Conservation (phyloP, 2,329 filamentous ascomycete species). For the Fusarium metavorans region DNA sequence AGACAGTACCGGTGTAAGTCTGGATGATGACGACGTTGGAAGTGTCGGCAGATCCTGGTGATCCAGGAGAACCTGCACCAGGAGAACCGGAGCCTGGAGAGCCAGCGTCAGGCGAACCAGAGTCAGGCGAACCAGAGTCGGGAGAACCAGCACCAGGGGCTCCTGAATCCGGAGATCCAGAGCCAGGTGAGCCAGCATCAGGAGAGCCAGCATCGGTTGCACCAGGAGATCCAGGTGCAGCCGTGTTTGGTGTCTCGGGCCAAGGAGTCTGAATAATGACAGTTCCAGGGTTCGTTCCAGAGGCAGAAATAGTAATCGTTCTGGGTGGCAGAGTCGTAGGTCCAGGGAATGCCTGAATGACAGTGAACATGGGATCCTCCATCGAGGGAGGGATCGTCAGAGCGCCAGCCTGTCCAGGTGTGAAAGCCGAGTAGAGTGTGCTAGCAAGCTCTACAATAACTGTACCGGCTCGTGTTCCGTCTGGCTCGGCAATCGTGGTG, state of each 20-base stretch:
- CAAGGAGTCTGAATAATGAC: slow-evolving; percentile 36
- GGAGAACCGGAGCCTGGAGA: background rate
- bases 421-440: slow-evolving; percentile 28
- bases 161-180: background rate
- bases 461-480: slow-evolving; percentile 30
- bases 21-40: slow-evolving; percentile 30
- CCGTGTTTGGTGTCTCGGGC: slow-evolving; percentile 24
- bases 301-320: slow-evolving; percentile 29
- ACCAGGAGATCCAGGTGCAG: background rate
- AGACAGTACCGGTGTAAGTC: slow-evolving; percentile 31
- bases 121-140: background rate
- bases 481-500: slow-evolving; percentile 32
- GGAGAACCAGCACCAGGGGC: background rate
- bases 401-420: slow-evolving; percentile 27
- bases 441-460: slow-evolving; percentile 30
- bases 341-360: slow-evolving; percentile 31
- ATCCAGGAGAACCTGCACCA: background rate
- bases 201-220: background rate
- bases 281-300: slow-evolving; percentile 27
- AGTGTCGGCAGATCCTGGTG: background rate
- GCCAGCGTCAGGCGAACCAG: background rate
- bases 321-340: slow-evolving; percentile 13
- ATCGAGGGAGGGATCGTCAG: slow-evolving; percentile 31
- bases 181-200: background rate
- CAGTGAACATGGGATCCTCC: slow-evolving; percentile 27